phyloP scores from a whole-genome alignment of 768 basidiomycete species.

The Mycena epipterygia region DNA sequence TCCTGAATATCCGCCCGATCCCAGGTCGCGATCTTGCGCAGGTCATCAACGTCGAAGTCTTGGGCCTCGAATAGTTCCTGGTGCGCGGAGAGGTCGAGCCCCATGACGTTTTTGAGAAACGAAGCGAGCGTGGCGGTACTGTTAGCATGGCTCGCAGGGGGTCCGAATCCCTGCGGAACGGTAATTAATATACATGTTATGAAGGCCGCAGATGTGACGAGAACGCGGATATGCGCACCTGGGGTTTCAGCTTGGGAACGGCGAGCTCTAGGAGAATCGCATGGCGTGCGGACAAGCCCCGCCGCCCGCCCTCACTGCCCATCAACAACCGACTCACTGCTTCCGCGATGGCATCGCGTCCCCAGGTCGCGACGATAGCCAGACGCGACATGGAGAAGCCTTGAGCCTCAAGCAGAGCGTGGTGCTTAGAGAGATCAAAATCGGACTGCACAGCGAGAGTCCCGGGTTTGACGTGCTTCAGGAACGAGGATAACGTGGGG shows the following conservation, averaged over 20 bases:
- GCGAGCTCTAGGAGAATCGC: too few species aligned
- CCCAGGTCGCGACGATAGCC: not conserved
- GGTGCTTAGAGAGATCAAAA: conserved; percentile 6
- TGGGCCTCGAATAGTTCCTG: not conserved
- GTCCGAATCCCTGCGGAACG: too few species aligned
- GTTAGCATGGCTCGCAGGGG: not conserved
- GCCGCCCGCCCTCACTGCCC: not conserved
- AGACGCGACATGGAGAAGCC: conserved; percentile 10
- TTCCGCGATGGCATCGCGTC: not conserved
- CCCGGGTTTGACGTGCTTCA: too few species aligned
- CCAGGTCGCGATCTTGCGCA: not conserved
- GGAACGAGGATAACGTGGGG: too few species aligned
- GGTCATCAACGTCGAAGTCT: not conserved
- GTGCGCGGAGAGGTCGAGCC: conserved; percentile 10
- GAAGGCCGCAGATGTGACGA: not conserved
- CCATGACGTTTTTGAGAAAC: conserved; percentile 28
- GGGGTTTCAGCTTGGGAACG: not conserved
- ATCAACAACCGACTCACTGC: not conserved
- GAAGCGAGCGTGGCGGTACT: not conserved
- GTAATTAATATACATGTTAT: too few species aligned
- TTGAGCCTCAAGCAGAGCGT: conserved; percentile 2
- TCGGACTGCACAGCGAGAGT: too few species aligned
- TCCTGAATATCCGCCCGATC: not conserved
- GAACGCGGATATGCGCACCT: not conserved
- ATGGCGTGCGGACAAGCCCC: not conserved